Evolutionary conservation across 768 basidiomycete genomes (phyloP).

Genomic region (Bullera alba): DNA sequence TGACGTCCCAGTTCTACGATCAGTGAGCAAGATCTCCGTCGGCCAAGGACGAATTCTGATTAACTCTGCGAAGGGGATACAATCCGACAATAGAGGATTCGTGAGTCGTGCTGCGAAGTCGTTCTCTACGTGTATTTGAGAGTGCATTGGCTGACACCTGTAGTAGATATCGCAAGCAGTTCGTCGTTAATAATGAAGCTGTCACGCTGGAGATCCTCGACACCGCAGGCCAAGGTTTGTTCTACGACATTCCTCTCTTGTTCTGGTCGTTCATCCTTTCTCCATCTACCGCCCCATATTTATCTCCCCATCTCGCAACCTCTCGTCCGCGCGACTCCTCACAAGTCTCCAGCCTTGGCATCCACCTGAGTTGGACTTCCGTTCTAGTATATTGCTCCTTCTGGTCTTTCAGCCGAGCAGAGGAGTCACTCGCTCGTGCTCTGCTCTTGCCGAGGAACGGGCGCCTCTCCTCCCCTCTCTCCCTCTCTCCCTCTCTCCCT

Average conservation of each 20-base stretch:
- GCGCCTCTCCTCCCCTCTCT: too few species aligned
- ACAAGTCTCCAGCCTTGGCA: too few species aligned
- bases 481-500: too few species aligned
- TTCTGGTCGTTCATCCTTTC: neutral
- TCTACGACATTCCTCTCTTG: neutral
- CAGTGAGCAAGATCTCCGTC: slow-evolving; percentile 18
- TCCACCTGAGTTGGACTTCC: too few species aligned
- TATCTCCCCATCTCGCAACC: too few species aligned
- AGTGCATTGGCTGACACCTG: neutral
- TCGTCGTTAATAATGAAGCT: slow-evolving; percentile 51
- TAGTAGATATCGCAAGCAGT: slow-evolving; percentile 45
- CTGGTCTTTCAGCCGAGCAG: too few species aligned
- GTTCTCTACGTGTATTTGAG: too few species aligned
- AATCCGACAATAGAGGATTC: slow-evolving; percentile 51
- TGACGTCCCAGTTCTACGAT: slow-evolving; percentile 46
- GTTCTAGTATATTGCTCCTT: too few species aligned
- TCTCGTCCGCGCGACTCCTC: too few species aligned
- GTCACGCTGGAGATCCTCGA: slow-evolving; percentile 52
- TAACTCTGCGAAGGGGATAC: slow-evolving; percentile 43
- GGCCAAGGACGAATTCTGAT: neutral
- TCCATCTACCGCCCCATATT: neutral
- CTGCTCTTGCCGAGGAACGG: too few species aligned
- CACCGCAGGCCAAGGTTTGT: slow-evolving; percentile 50
- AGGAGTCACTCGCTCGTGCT: too few species aligned
- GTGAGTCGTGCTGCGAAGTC: neutral